A percentile compares a stretch with the other conserved stretches of the same genome.
Evolutionary conservation across 129 eudicot genomes (phyloP).

Genomic region (Heracleum sosnowskyi): DNA sequence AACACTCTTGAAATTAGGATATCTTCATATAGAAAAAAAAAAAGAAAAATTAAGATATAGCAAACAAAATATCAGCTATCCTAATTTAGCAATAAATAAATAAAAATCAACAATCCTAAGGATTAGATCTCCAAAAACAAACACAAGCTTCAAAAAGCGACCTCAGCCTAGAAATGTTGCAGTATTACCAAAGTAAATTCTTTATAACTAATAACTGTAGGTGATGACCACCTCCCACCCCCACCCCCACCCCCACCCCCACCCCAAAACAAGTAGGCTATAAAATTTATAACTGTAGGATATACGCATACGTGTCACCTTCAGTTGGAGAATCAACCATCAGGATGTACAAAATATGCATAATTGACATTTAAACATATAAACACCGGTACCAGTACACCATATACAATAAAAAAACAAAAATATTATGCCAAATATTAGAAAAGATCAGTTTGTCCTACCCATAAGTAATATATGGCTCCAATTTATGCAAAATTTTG

Average conservation of each 20-base stretch:
- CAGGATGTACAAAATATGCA: neutral
- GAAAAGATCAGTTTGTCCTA: slow-evolving; percentile 19
- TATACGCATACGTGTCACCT: neutral
- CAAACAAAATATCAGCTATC: neutral
- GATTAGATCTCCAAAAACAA: neutral
- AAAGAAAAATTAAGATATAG: neutral
- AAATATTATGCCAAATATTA: neutral
- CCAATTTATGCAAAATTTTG: slow-evolving; percentile 61
- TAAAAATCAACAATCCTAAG: no score
- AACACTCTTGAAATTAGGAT: slow-evolving; percentile 75
- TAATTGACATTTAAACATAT: neutral
- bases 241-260: no score
- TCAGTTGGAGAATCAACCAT: neutral
- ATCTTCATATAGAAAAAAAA: slow-evolving; percentile 24
- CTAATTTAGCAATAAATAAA: no score
- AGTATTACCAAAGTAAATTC: neutral
- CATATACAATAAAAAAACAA: neutral
- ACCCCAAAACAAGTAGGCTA: neutral
- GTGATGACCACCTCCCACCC: no score
- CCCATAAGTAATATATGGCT: slow-evolving; percentile 91
- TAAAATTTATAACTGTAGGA: neutral
- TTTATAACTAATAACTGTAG: neutral
- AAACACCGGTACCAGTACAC: neutral
- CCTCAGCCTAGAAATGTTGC: neutral
- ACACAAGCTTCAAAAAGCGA: neutral